Evolutionary conservation across 1,284 basidiomycete species (phyloP), one percentile per base, ranked within the genome.

Genomic region (Filobasidium uniguttulatum): DNA sequence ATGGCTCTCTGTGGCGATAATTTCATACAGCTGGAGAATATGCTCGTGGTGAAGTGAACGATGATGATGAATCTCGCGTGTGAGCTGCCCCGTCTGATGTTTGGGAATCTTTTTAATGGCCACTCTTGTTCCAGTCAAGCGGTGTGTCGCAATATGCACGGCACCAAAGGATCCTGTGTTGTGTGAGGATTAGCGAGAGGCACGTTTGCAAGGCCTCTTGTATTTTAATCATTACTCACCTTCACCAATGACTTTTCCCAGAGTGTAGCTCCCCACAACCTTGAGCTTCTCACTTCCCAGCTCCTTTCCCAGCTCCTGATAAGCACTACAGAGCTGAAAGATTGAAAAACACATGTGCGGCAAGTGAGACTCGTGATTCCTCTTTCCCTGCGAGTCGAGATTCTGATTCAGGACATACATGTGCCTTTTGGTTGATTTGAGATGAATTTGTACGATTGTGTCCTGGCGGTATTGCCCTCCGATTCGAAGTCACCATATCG

Each of bases 61-160:
- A 70, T 98, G 94, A 63, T 98, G 93, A 63, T 98, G 93, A 52
- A 98, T 93, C 71, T 98, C 94, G 56, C 94, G 79, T 12, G 91
- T 98, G 44, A 98, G 77, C 41, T 86, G 78, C 23, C 88, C 75
- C 44, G 88, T 87, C 72, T 87, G 80, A 51, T 80, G 79, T 70
- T 97, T 97, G 31, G 93, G 89, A 55, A 98, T 89, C 70, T 97
- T 91, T 72, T 98, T 98, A 71, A 98, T 85, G 46, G 93, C 93
- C 56, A 96, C 88, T 50, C 86, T 79, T 43, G 81, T 81, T 3
- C 82, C 83, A 1, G 89, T 89, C 44, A 93, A 75, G 53, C 90
- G 83, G 67, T 96, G 90, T 1, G 84, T 89, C 43, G 87, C 90
- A 63, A 96, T 75, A 48, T 90, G 81, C 22, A 94, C 90, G 64